Conservation (phyloP, 148 eudicot species). For the Euryodendron excelsum region DNA sequence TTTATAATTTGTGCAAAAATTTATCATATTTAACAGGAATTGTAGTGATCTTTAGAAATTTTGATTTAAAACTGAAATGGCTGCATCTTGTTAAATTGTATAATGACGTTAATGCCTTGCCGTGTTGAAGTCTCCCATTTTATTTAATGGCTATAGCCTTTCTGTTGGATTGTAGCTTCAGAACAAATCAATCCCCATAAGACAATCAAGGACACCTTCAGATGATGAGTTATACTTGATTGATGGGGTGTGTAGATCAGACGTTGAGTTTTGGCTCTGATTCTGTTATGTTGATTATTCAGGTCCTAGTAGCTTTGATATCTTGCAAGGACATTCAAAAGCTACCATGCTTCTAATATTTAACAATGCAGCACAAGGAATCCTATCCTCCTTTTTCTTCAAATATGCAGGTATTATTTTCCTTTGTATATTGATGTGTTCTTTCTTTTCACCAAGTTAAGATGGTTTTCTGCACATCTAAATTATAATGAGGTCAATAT, state of each 20-base stretch:
- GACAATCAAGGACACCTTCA: not conserved
- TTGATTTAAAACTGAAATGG: not conserved
- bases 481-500: no score
- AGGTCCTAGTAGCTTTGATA: conserved; percentile 59
- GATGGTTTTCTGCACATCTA: no score
- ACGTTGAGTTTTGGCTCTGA: not conserved
- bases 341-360: conserved; percentile 62
- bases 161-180: not conserved
- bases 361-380: conserved; percentile 67
- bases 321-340: conserved; percentile 57
- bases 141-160: not conserved
- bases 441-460: no score
- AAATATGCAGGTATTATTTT: conserved; percentile 52
- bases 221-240: not conserved
- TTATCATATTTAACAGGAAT: not conserved
- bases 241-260: not conserved
- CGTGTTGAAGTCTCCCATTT: not conserved
- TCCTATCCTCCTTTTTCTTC: conserved; percentile 61
- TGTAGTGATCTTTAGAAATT: not conserved
- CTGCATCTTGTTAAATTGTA: not conserved
- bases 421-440: not conserved
- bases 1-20: not conserved
- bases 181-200: not conserved
- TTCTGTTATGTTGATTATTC: conserved; percentile 15
- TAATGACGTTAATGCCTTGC: no score